Percentiles rank a stretch among this genome's conserved stretches.
phyloP scores from a whole-genome alignment of 2,329 filamentous ascomycete species.

The Epicoccum sorghinum region DNA sequence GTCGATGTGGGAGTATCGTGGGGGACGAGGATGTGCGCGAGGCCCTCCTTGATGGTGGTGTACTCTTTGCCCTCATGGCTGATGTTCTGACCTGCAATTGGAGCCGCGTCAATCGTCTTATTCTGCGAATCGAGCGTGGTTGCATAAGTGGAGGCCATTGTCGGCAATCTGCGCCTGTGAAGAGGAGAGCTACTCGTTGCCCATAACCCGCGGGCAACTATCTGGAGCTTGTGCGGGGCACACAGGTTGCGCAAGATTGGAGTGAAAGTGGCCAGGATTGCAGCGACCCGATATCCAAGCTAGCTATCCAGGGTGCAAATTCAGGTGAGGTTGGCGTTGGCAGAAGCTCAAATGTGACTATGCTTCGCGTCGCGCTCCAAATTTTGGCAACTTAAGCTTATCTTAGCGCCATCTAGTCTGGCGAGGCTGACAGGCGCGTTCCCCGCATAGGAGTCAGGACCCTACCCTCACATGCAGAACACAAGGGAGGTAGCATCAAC shows the following conservation, averaged over 20 bases:
- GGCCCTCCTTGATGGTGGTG: conserved; percentile 68
- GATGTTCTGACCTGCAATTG: conserved; percentile 40
- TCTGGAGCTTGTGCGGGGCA: conserved; percentile 25
- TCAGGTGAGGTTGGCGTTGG: not conserved
- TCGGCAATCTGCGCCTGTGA: conserved; percentile 20
- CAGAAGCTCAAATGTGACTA: conserved; percentile 5
- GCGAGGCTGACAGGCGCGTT: conserved; percentile 1
- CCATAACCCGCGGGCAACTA: conserved; percentile 27
- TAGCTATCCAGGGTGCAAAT: not conserved
- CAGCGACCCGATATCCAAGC: not conserved
- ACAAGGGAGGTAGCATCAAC: too few relatives aligned
- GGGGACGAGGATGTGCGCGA: conserved; percentile 71
- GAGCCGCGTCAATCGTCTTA: conserved; percentile 36
- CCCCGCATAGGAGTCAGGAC: conserved; percentile 8
- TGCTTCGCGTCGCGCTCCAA: conserved; percentile 24
- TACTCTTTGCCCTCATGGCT: conserved; percentile 60
- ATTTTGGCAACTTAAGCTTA: conserved; percentile 41
- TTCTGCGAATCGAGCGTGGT: conserved; percentile 18
- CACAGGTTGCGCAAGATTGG: conserved; percentile 25
- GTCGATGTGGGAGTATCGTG: conserved; percentile 56
- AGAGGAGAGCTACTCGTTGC: conserved; percentile 31
- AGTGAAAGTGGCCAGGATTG: conserved; percentile 29
- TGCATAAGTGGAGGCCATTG: conserved; percentile 24
- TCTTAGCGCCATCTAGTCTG: conserved; percentile 28
- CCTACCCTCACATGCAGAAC: not conserved